Conservation (phyloP, 192 early-diverging fungal species). For the Linnemannia exigua region DNA sequence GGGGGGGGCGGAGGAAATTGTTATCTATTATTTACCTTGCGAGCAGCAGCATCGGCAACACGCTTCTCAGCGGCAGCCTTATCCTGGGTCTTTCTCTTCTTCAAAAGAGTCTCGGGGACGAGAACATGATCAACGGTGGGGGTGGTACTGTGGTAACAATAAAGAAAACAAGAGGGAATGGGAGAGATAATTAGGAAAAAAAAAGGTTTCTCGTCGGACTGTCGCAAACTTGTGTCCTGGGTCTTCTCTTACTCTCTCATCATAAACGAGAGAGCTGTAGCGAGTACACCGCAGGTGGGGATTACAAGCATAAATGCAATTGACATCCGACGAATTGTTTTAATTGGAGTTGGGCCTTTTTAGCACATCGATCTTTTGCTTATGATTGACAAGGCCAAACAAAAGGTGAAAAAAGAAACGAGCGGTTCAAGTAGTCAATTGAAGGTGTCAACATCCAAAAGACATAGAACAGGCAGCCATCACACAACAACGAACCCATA, state of each 20-base stretch:
- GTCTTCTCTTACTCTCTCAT: background rate
- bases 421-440: slow-evolving; percentile 10
- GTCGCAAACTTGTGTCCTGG: slow-evolving; percentile 15
- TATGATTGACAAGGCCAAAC: background rate
- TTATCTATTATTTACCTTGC: slow-evolving; percentile 59
- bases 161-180: slow-evolving; percentile 17
- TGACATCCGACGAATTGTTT: slow-evolving; percentile 66
- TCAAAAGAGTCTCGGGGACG: slow-evolving; percentile 90
- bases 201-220: slow-evolving; percentile 43
- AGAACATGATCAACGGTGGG: slow-evolving; percentile 78
- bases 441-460: background rate
- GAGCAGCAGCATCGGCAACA: slow-evolving; percentile 63
- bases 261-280: background rate
- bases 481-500: slow-evolving; percentile 61
- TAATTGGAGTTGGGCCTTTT: slow-evolving; percentile 56
- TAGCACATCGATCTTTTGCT: background rate
- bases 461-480: slow-evolving; percentile 24
- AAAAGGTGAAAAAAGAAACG: background rate
- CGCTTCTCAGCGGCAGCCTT: slow-evolving; percentile 77
- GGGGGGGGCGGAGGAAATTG: too few relatives aligned
- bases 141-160: slow-evolving; percentile 58
- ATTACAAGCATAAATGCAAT: slow-evolving; percentile 5
- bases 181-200: slow-evolving; percentile 35
- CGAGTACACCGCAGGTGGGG: background rate
- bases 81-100: slow-evolving; percentile 85